Base-by-base conservation (phyloP, 108 stramenopile genomes). In the Craspedostauros australis region DNA sequence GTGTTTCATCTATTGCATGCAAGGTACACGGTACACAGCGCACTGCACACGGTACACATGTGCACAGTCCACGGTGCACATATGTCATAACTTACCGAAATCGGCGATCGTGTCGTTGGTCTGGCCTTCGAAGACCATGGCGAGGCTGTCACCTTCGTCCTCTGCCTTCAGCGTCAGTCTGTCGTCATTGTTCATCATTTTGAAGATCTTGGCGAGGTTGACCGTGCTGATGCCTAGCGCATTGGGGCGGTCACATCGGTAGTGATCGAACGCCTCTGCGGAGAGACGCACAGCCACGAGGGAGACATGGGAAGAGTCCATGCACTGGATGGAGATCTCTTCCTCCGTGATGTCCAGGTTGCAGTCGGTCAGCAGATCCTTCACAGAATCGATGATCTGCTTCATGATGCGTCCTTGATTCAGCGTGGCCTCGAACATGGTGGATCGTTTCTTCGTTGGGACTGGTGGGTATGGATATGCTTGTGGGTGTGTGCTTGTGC, bases 371-470 rank as follows among this genome's bases (percentile, higher is more conserved):
- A 98, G 96, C 36, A 99, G 86, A 57, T 99, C 99, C 52, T 89
- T 89, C 54, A 99, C 84, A 46, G 97, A 81, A 43, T 98, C 97
- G 61, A 99, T 83, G 63, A 99, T 91, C 64, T 94, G 86, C 70
- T 97, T 98, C 54, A 99, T 80, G 31, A 88, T 80, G 33, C 70
- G 64, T 49, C 94, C 99, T 72, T 97, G 60, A 60, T 72, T 70
- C n/a, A 99, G 68, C 18, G 85, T 78, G 21, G 97, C 96, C 77
- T 99, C 99, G 57, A 97, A 98, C 99, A 99, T 99, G 60, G n/a
- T n/a, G n/a, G n/a, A n/a, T n/a, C n/a, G n/a, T n/a, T n/a, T n/a
- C n/a, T n/a, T n/a, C n/a, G n/a, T n/a, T n/a, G n/a, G n/a, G n/a
- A n/a, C n/a, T n/a, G n/a, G n/a, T n/a, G n/a, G n/a, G n/a, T n/a